phyloP scores from a whole-genome alignment of 495 filamentous ascomycete species.

The Trichoderma asperelloides region DNA sequence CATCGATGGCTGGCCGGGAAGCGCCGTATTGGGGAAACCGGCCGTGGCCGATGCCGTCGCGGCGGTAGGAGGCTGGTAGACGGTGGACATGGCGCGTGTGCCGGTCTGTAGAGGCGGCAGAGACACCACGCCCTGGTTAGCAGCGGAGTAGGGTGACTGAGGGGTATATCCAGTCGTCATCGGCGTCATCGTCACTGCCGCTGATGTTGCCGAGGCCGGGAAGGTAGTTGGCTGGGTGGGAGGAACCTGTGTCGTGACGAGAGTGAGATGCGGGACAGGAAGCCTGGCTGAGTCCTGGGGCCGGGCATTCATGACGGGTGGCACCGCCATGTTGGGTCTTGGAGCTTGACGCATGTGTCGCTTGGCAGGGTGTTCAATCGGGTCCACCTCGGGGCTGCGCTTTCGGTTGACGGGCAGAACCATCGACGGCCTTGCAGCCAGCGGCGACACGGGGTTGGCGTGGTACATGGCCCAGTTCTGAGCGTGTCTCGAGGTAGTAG shows the following conservation, averaged over 20 bases:
- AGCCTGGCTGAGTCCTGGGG: slow-evolving; percentile 17
- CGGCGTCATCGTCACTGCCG: neutral
- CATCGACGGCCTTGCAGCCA: slow-evolving; percentile 39
- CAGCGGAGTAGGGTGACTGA: slow-evolving; percentile 17
- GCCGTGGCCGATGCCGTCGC: neutral
- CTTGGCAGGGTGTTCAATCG: slow-evolving; percentile 60
- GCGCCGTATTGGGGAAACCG: neutral
- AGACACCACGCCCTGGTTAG: slow-evolving; percentile 30
- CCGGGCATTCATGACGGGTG: slow-evolving; percentile 9
- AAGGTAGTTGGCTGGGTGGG: neutral
- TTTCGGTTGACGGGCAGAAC: slow-evolving; percentile 48
- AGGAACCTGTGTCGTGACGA: slow-evolving; percentile 25
- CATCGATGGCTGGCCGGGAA: slow-evolving; percentile 7
- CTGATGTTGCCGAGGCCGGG: neutral
- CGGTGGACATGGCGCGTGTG: slow-evolving; percentile 42
- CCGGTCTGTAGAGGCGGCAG: slow-evolving; percentile 36
- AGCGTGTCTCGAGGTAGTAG: slow-evolving; percentile 11
- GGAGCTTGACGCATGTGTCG: slow-evolving; percentile 36
- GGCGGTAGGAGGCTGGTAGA: slow-evolving; percentile 20
- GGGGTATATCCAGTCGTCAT: slow-evolving; percentile 5
- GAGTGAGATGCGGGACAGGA: slow-evolving; percentile 33
- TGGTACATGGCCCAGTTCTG: slow-evolving; percentile 10
- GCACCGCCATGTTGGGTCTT: slow-evolving; percentile 17
- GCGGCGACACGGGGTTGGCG: slow-evolving; percentile 34
- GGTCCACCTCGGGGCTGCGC: slow-evolving; percentile 58